Evolutionary conservation across 345 rosid species (phyloP).

Genomic region (Gossypium herbaceum): DNA sequence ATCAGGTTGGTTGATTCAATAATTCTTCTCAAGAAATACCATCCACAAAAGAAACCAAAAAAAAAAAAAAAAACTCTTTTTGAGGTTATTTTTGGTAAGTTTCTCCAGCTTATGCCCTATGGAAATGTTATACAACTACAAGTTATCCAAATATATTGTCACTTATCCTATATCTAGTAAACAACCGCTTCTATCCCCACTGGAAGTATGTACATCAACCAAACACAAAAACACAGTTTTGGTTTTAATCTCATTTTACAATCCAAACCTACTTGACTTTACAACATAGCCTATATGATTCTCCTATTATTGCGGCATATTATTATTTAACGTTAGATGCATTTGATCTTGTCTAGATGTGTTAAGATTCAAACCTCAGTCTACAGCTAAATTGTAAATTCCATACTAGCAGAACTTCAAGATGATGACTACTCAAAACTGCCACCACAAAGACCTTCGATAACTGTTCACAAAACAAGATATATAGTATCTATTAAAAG

Average conservation of each 20-base stretch:
- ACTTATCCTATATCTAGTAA: neutral
- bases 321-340: neutral
- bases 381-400: neutral
- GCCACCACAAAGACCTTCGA: neutral
- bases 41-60: neutral
- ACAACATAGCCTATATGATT: neutral
- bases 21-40: neutral
- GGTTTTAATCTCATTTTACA: neutral
- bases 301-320: neutral
- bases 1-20: neutral
- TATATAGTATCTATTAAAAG: neutral
- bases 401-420: neutral
- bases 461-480: neutral
- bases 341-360: neutral
- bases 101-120: neutral
- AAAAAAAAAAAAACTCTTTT: neutral
- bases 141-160: neutral
- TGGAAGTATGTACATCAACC: neutral
- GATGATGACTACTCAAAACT: slow-evolving; percentile 5
- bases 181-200: neutral
- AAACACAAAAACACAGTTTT: neutral
- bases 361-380: neutral
- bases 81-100: neutral
- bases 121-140: neutral
- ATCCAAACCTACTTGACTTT: neutral